These are phyloP conservation scores for Rutstroemia sp. DNA, from an alignment of 2,329 filamentous ascomycete genomes.

Conservation along the genomic window DNA sequence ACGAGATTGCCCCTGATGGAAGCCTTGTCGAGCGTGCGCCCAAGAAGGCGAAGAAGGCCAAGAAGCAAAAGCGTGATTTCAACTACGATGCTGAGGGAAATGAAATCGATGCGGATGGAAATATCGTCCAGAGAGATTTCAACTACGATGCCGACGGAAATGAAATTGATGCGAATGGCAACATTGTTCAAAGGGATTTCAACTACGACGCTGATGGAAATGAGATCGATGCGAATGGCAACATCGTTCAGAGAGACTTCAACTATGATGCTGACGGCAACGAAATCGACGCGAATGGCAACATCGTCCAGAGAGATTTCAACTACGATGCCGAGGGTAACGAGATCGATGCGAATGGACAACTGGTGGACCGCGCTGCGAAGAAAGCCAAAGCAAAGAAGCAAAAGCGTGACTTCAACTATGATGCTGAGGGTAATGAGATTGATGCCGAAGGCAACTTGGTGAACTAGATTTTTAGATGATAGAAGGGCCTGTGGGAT, in stretches of 20 bases:
- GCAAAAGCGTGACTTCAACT: neutral
- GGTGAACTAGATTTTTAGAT: too few species aligned
- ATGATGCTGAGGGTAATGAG: neutral
- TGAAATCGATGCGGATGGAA: slow-evolving; percentile 1
- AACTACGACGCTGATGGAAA: neutral
- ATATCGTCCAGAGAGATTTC: neutral
- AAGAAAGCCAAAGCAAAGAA: neutral
- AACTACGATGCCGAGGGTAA: neutral
- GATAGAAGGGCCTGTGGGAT: too few species aligned
- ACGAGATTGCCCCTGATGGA: slow-evolving; percentile 9
- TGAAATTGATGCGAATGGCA: neutral
- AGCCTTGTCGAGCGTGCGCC: neutral
- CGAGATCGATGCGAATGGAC: neutral
- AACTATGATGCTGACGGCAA: neutral
- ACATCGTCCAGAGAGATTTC: neutral
- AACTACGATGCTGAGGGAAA: slow-evolving; percentile 12
- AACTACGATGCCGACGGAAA: neutral
- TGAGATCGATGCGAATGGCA: neutral
- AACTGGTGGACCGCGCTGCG: neutral
- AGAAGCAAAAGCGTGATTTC: neutral
- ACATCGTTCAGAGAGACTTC: neutral
- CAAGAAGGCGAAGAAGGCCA: neutral
- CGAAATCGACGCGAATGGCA: slow-evolving; percentile 2
- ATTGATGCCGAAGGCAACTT: neutral
- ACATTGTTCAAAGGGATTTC: neutral